phyloP scores from a whole-genome alignment of 2,329 filamentous ascomycete species.

The Pyrenophora tritici-repentis region DNA sequence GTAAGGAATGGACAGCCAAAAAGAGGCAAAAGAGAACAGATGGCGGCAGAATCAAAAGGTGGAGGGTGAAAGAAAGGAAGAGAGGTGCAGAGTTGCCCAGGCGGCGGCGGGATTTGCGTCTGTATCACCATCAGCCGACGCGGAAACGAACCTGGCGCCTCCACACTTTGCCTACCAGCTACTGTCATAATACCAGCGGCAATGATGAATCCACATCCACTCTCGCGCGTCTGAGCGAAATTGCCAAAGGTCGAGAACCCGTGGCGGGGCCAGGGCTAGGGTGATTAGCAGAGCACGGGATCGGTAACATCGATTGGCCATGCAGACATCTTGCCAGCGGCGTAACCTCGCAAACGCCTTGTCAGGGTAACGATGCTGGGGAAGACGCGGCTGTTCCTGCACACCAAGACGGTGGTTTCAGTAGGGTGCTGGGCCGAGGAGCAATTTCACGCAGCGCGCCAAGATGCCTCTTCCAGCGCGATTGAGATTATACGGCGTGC shows the following conservation, averaged over 20 bases:
- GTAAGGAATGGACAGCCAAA: conserved; percentile 50
- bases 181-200: conserved; percentile 32
- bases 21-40: conserved; percentile 40
- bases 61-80: conserved; percentile 23
- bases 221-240: conserved; percentile 43
- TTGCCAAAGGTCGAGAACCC: conserved; percentile 38
- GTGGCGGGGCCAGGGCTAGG: conserved; percentile 23
- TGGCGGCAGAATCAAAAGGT: conserved; percentile 19
- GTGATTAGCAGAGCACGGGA: conserved; percentile 13
- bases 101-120: conserved; percentile 24
- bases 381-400: conserved; percentile 33
- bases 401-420: conserved; percentile 39
- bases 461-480: conserved; percentile 25
- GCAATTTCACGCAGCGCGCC: conserved; percentile 42
- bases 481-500: conserved; percentile 20
- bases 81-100: conserved; percentile 19
- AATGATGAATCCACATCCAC: conserved; percentile 30
- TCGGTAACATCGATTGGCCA: conserved; percentile 30
- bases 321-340: conserved; percentile 25
- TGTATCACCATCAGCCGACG: conserved; percentile 25
- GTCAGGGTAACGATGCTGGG: conserved; percentile 20
- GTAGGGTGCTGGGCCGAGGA: conserved; percentile 23
- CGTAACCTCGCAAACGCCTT: conserved; percentile 21
- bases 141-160: conserved; percentile 32
- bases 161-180: conserved; percentile 29